Conservation (phyloP, 1,284 basidiomycete genomes). For the Amylostereum chailletii region DNA sequence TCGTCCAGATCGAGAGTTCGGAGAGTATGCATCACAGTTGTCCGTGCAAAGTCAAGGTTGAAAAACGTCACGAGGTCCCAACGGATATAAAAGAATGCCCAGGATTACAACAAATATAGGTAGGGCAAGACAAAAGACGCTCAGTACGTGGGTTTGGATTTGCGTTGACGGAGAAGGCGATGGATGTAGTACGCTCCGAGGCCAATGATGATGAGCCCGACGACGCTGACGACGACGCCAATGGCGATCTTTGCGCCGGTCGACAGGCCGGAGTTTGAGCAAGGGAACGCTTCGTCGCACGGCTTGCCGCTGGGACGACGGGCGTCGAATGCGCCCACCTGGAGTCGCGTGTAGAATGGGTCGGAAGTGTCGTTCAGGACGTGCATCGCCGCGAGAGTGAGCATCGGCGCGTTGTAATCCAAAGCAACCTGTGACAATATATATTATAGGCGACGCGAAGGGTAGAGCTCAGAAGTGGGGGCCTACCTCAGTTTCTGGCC, state of each 20-base stretch:
- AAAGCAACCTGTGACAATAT: slow-evolving; percentile 47
- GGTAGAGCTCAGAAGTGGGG: background rate
- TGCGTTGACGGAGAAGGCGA: slow-evolving; percentile 2
- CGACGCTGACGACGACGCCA: slow-evolving; percentile 55
- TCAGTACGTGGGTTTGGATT: slow-evolving; percentile 1
- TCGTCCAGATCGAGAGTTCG: too few relatives aligned
- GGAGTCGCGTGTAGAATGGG: slow-evolving; percentile 68
- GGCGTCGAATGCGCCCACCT: slow-evolving; percentile 56
- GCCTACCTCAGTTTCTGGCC: slow-evolving; percentile 67
- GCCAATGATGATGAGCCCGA: slow-evolving; percentile 47
- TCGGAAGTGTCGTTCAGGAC: slow-evolving; percentile 60
- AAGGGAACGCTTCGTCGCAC: slow-evolving; percentile 64
- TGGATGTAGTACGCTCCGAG: slow-evolving; percentile 37
- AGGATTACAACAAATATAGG: background rate
- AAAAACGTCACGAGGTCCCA: too few relatives aligned
- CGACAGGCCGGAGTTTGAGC: slow-evolving; percentile 32
- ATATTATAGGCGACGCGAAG: slow-evolving; percentile 5
- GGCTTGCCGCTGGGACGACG: slow-evolving; percentile 60
- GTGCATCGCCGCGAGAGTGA: slow-evolving; percentile 74
- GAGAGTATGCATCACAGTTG: too few relatives aligned
- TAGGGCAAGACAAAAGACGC: too few relatives aligned
- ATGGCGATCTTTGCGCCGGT: slow-evolving; percentile 63
- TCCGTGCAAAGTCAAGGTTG: too few relatives aligned
- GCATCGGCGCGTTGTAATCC: slow-evolving; percentile 81
- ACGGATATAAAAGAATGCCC: background rate